Conservation (phyloP, 1,284 basidiomycete genomes). For the Pseudozyma hubeiensis region DNA sequence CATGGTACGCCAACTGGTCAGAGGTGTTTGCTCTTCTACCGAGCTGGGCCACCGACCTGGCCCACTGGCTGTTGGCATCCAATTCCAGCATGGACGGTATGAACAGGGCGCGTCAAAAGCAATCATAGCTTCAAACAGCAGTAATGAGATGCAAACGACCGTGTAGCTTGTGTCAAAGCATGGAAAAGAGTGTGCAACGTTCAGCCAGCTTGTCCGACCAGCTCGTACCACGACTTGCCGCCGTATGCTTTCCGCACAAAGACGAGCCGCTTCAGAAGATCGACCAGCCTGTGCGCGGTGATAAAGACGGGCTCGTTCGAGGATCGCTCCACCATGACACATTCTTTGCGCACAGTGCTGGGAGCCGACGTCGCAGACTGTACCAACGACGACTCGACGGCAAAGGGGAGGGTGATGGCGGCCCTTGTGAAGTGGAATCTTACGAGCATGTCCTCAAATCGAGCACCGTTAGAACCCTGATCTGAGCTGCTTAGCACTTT, state of each 20-base stretch:
- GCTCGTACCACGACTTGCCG: slow-evolving; percentile 27
- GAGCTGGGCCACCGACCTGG: slow-evolving; percentile 41
- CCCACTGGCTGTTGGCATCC: slow-evolving; percentile 38
- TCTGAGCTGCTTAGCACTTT: slow-evolving; percentile 9
- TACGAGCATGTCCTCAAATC: slow-evolving; percentile 32
- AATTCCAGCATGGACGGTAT: slow-evolving; percentile 41
- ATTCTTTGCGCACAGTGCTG: slow-evolving; percentile 27
- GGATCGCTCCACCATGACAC: slow-evolving; percentile 14
- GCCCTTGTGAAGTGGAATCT: slow-evolving; percentile 31
- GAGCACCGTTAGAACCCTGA: slow-evolving; percentile 10
- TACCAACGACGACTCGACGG: slow-evolving; percentile 6
- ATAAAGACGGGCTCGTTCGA: slow-evolving; percentile 31
- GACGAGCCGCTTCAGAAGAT: slow-evolving; percentile 14
- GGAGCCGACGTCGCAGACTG: slow-evolving; percentile 5
- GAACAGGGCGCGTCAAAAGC: slow-evolving; percentile 28
- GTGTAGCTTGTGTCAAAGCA: not conserved
- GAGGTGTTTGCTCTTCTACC: slow-evolving; percentile 51
- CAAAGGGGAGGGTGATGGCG: slow-evolving; percentile 32
- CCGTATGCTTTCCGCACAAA: slow-evolving; percentile 30
- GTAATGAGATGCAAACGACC: too few species aligned
- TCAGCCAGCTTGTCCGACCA: slow-evolving; percentile 29
- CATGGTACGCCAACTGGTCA: slow-evolving; percentile 59
- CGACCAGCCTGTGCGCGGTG: slow-evolving; percentile 27
- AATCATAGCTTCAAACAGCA: not conserved
- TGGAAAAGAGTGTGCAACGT: not conserved